These are phyloP conservation scores for Peribolospora kevripleyi DNA, from an alignment of 768 basidiomycete genomes.

Conservation along the genomic window DNA sequence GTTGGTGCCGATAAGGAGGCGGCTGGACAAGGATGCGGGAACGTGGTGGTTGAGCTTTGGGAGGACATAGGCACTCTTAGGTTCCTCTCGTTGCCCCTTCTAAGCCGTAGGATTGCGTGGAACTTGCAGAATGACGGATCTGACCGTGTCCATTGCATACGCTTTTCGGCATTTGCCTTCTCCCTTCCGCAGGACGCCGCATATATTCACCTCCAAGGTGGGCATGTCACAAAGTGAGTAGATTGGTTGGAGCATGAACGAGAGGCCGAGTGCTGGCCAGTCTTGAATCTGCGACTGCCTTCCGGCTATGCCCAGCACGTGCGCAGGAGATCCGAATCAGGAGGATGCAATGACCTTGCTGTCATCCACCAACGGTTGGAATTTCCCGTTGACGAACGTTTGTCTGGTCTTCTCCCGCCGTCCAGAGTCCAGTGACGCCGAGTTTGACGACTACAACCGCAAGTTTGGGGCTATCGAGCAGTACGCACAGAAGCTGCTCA, in stretches of 20 bases:
- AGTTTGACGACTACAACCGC: constrained; percentile 66
- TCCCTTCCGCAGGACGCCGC: constrained; percentile 44
- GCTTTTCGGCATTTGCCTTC: no score
- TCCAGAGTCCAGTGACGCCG: constrained; percentile 54
- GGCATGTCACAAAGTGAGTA: constrained; percentile 78
- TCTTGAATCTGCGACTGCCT: constrained; percentile 1
- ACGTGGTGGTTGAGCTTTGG: no score
- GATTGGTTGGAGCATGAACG: constrained; percentile 2
- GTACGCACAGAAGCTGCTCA: constrained; percentile 66
- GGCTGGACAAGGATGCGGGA: no score
- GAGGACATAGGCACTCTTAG: no score
- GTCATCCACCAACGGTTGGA: no score
- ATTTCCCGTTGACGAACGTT: not conserved
- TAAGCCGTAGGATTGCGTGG: no score
- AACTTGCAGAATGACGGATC: no score
- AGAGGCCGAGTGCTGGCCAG: constrained; percentile 7
- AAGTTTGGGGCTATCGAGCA: constrained; percentile 54
- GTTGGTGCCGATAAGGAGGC: no score
- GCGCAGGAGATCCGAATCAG: not conserved
- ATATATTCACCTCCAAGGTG: constrained; percentile 59
- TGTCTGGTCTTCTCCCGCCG: not conserved
- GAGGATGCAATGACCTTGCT: not conserved
- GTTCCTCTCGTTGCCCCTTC: no score
- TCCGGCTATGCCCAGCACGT: not conserved
- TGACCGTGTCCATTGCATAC: no score